These are phyloP conservation scores for Cadophora malorum DNA, from an alignment of 2,329 filamentous ascomycete genomes.

Conservation along the genomic window DNA sequence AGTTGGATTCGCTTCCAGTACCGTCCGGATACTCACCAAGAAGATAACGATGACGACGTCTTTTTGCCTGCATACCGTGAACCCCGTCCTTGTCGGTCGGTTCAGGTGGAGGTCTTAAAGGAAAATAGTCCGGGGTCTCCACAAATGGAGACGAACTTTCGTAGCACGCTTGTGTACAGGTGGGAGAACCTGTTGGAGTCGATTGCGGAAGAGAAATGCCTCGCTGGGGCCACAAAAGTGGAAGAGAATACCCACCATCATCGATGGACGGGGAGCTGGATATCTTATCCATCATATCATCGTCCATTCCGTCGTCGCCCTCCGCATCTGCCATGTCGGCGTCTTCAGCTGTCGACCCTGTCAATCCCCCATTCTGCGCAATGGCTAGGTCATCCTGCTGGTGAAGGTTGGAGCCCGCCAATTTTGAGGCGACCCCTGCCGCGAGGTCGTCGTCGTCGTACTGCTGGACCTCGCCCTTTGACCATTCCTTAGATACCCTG, in stretches of 20 bases:
- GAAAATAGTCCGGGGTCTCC: constrained; percentile 42
- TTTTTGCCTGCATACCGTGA: constrained; percentile 35
- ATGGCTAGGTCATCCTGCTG: constrained; percentile 65
- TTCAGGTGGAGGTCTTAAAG: constrained; percentile 34
- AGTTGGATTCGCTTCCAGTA: constrained; percentile 46
- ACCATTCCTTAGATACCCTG: constrained; percentile 62
- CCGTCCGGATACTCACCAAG: constrained; percentile 53
- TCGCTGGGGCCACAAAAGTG: constrained; percentile 41
- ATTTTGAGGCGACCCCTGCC: constrained; percentile 50
- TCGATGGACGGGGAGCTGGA: constrained; percentile 98
- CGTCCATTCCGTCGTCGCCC: constrained; percentile 74
- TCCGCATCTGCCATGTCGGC: constrained; percentile 72
- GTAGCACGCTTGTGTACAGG: constrained; percentile 44
- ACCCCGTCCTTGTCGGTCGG: constrained; percentile 37
- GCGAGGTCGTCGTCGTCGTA: constrained; percentile 51
- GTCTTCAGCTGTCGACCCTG: constrained; percentile 57
- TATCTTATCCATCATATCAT: constrained; percentile 98
- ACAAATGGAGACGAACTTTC: constrained; percentile 45
- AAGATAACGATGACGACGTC: constrained; percentile 54
- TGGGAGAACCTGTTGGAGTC: constrained; percentile 29
- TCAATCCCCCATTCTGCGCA: constrained; percentile 65
- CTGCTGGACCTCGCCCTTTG: constrained; percentile 44
- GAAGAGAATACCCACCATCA: constrained; percentile 81
- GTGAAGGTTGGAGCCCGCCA: constrained; percentile 48
- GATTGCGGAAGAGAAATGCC: constrained; percentile 39